Conservation (phyloP, 495 filamentous ascomycete genomes). For the Cercophora scortea region DNA sequence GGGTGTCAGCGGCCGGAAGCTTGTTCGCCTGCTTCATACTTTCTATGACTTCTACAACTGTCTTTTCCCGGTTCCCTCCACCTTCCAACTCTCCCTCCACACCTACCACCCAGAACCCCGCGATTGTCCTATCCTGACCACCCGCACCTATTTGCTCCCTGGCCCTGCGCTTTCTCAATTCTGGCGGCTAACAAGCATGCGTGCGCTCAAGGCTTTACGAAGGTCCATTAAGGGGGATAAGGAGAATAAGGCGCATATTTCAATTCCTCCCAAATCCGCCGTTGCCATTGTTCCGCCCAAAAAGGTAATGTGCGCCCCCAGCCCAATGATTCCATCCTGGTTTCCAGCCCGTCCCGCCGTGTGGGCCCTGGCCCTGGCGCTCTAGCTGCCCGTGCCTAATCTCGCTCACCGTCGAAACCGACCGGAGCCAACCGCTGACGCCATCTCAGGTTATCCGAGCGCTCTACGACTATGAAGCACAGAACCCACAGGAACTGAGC, state of each 20-base stretch:
- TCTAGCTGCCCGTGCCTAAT: too few species aligned
- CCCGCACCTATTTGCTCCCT: too few species aligned
- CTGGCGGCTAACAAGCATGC: conserved; percentile 30
- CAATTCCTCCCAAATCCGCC: conserved; percentile 87
- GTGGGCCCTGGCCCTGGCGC: too few species aligned
- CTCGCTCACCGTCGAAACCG: too few species aligned
- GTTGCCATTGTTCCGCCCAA: conserved; percentile 93
- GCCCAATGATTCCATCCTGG: not conserved
- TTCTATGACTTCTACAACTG: too few species aligned
- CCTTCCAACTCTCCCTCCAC: too few species aligned
- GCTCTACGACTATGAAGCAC: conserved; percentile 83
- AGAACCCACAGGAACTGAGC: conserved; percentile 69
- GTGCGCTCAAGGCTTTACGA: conserved; percentile 59
- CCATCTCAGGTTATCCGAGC: conserved; percentile 81
- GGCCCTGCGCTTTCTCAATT: not conserved
- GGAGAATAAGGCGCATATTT: conserved; percentile 69
- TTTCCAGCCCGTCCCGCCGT: too few species aligned
- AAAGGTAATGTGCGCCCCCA: conserved; percentile 57
- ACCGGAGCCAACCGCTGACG: conserved; percentile 15
- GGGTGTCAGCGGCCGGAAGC: too few species aligned
- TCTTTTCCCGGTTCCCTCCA: too few species aligned
- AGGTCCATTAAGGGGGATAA: conserved; percentile 85
- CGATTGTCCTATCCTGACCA: too few species aligned
- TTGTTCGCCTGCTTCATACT: too few species aligned
- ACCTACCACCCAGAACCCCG: too few species aligned